Evolutionary conservation across 345 rosid genomes (phyloP), one percentile per base, ranked within the genome.

Genomic region (Boechera retrofracta): DNA sequence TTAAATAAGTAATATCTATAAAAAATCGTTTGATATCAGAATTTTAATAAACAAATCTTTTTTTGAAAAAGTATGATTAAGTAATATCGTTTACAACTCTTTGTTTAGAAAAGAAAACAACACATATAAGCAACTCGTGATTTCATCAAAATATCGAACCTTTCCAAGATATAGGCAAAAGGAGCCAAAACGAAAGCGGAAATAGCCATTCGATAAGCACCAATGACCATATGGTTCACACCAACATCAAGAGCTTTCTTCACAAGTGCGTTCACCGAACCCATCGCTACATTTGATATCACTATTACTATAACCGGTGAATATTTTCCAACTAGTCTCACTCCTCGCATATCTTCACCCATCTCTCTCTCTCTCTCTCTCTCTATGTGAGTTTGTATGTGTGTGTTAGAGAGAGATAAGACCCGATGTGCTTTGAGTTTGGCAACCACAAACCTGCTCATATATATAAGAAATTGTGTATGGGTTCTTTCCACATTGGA

Each of bases 231-330:
- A 73, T 85, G 89, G 81, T 83, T 84, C 24, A 84, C 82, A 41
- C 95, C 98, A 74, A 57, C 81, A 21, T 88, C 87, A 18, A 88
- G 83, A 60, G 84, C 82, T 79, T 83, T 85, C 89, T 89, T 89
- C 57, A 91, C 80, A 49, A 90, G 85, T 57, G 84, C 83, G 71
- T 88, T 90, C 32, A 85, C 92, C 8, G 82, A 70, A 8, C 96
- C 88, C 53, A 89, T 82, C 5, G 83, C 89, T 28, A 87, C 72
- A 76, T 87, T 87, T 60, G 85, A 48, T 1, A 71, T 69, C 59
- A 88, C 70, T 88, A 93, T 81, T 31, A 72, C 80, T 16, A 74
- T 49, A 67, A 85, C 80, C 69, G 95, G 87, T 59, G 78, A 83
- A 89, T 90, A 88, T 56, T 79, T 79, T 63, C 65, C 62, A 2